Conservation (phyloP, 2,329 filamentous ascomycete genomes). For the Epicoccum nigrum region DNA sequence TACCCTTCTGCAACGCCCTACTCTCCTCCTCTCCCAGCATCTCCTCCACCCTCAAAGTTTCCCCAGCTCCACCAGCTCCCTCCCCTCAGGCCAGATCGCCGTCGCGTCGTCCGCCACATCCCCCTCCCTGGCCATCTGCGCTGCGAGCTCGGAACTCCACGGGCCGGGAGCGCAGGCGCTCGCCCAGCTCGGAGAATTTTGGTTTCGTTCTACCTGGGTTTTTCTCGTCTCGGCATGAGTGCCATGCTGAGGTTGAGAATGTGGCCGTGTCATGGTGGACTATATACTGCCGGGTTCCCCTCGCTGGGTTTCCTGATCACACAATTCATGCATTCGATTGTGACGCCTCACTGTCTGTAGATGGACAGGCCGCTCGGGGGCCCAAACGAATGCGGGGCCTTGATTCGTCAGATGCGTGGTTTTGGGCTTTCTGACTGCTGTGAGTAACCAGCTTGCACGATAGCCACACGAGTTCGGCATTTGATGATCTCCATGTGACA, state of each 20-base stretch:
- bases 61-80: slow-evolving; percentile 59
- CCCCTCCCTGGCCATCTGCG: slow-evolving; percentile 57
- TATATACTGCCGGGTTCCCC: not conserved
- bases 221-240: too few relatives aligned
- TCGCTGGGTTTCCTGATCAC: slow-evolving; percentile 13
- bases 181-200: slow-evolving; percentile 57
- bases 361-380: not conserved
- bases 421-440: slow-evolving; percentile 24
- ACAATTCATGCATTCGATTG: not conserved
- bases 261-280: not conserved
- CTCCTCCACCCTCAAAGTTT: slow-evolving; percentile 53
- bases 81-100: slow-evolving; percentile 60
- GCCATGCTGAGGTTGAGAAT: not conserved
- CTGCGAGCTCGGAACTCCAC: slow-evolving; percentile 56
- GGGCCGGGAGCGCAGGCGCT: slow-evolving; percentile 44
- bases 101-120: slow-evolving; percentile 58
- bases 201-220: too few relatives aligned
- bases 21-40: slow-evolving; percentile 51
- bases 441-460: slow-evolving; percentile 32
- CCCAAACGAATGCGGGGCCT: not conserved
- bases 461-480: slow-evolving; percentile 16
- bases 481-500: not conserved
- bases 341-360: not conserved
- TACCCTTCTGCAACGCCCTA: slow-evolving; percentile 55
- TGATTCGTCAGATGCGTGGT: slow-evolving; percentile 20